phyloP scores from a whole-genome alignment of 78 protist species.

The Dictyostelium capitatum region DNA sequence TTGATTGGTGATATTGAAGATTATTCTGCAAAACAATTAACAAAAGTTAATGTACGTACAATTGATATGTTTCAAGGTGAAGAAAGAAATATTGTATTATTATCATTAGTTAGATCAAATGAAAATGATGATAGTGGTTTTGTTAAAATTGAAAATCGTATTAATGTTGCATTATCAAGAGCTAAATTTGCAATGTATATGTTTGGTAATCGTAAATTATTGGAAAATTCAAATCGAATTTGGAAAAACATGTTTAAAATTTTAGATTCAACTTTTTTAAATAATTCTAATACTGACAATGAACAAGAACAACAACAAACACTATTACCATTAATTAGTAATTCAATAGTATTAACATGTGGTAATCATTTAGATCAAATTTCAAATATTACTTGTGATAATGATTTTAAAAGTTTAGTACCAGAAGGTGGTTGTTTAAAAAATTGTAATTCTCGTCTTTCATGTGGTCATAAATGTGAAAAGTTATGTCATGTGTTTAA shows the following conservation, averaged over 20 bases:
- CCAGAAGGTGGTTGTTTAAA: slow-evolving; percentile 87
- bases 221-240: background rate
- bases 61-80: slow-evolving; percentile 95
- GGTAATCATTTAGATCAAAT: slow-evolving; percentile 28
- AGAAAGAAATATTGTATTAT: slow-evolving; percentile 83
- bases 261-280: background rate
- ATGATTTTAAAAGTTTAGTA: slow-evolving; percentile 31
- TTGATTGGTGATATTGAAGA: background rate
- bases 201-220: slow-evolving; percentile 69
- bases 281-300: too few relatives aligned
- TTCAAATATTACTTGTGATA: background rate
- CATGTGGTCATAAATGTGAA: slow-evolving; percentile 85
- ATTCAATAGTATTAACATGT: background rate
- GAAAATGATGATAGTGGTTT: slow-evolving; percentile 85
- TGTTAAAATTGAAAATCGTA: slow-evolving; percentile 73
- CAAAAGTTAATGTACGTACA: slow-evolving; percentile 74
- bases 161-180: slow-evolving; percentile 88
- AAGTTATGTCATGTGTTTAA: slow-evolving; percentile 75
- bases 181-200: slow-evolving; percentile 88
- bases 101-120: slow-evolving; percentile 88
- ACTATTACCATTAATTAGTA: slow-evolving; percentile 6
- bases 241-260: slow-evolving; percentile 24
- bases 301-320: too few relatives aligned
- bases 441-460: slow-evolving; percentile 24
- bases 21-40: background rate